Percentiles rank a stretch among this genome's conserved stretches.
phyloP scores from a whole-genome alignment of 2,329 filamentous ascomycete species.

The Aspergillus transmontanensis region DNA sequence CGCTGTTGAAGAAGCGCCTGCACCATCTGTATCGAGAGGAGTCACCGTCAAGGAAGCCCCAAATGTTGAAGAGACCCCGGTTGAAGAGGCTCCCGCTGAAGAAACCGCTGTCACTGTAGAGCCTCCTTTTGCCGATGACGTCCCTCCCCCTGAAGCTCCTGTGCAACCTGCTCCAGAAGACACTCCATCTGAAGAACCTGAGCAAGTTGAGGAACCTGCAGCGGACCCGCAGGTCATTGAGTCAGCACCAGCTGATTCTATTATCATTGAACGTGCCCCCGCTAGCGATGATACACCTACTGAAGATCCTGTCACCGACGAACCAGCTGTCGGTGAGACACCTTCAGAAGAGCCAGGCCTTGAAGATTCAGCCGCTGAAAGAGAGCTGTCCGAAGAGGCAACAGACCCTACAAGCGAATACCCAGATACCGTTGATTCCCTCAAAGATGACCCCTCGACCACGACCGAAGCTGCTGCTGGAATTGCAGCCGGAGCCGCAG shows the following conservation, averaged over 20 bases:
- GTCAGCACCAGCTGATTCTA: slow-evolving; percentile 10
- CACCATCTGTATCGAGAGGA: not conserved
- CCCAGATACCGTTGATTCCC: slow-evolving; percentile 9
- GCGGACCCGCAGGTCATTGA: not conserved
- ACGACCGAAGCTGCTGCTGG: slow-evolving; percentile 3
- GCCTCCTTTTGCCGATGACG: slow-evolving; percentile 11
- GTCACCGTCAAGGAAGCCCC: not conserved
- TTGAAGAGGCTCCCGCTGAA: slow-evolving; percentile 13
- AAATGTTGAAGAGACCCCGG: slow-evolving; percentile 15
- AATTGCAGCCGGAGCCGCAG: slow-evolving; percentile 15
- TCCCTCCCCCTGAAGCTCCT: slow-evolving; percentile 7
- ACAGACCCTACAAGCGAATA: slow-evolving; percentile 7
- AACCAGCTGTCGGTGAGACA: slow-evolving; percentile 3
- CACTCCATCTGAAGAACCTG: slow-evolving; percentile 11
- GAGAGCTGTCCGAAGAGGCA: slow-evolving; percentile 10
- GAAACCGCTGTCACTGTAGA: slow-evolving; percentile 12
- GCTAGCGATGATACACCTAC: not conserved
- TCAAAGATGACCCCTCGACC: slow-evolving; percentile 5
- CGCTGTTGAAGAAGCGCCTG: slow-evolving; percentile 3
- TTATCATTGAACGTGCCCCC: not conserved
- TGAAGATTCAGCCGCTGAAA: slow-evolving; percentile 11
- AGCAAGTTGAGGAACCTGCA: slow-evolving; percentile 6
- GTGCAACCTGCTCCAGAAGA: slow-evolving; percentile 17
- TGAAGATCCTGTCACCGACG: slow-evolving; percentile 9
- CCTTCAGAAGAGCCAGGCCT: slow-evolving; percentile 4